phyloP scores from a whole-genome alignment of 2,329 filamentous ascomycete species.

The Sporothrix globosa region DNA sequence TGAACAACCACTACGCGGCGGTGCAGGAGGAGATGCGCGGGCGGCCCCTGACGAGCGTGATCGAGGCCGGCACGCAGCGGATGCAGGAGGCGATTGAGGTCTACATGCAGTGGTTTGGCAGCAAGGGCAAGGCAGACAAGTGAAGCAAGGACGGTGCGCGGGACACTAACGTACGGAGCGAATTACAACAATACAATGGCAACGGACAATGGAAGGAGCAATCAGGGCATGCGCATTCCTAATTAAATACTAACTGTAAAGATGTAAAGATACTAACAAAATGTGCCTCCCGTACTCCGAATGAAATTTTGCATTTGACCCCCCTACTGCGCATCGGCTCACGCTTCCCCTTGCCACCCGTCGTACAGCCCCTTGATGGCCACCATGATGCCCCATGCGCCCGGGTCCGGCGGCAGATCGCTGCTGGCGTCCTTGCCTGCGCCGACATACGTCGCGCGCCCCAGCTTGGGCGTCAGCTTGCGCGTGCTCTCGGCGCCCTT shows the following conservation, averaged over 20 bases:
- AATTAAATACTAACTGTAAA: not conserved
- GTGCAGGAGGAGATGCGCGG: slow-evolving; percentile 52
- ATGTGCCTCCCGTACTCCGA: slow-evolving; percentile 1
- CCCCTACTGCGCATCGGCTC: not conserved
- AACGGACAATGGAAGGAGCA: not conserved
- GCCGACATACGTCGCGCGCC: slow-evolving; percentile 70
- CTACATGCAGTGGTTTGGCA: slow-evolving; percentile 52
- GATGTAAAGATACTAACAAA: not conserved
- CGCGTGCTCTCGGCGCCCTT: slow-evolving; percentile 65
- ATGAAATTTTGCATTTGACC: not conserved
- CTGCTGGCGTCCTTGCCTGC: slow-evolving; percentile 52
- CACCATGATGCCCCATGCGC: slow-evolving; percentile 70
- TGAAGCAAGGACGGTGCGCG: not conserved
- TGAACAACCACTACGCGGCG: slow-evolving; percentile 53
- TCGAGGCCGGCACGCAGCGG: slow-evolving; percentile 51
- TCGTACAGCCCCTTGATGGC: slow-evolving; percentile 49
- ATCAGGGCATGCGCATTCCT: not conserved
- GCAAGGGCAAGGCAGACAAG: slow-evolving; percentile 48
- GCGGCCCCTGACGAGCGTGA: slow-evolving; percentile 52
- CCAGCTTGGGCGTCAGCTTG: slow-evolving; percentile 66
- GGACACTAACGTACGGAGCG: not conserved
- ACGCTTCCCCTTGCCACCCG: slow-evolving; percentile 29
- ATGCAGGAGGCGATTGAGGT: slow-evolving; percentile 55
- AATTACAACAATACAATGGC: not conserved
- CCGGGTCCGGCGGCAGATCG: slow-evolving; percentile 66